Evolutionary conservation across 2,329 filamentous ascomycete species (phyloP).

Genomic region (Alternaria rosae): DNA sequence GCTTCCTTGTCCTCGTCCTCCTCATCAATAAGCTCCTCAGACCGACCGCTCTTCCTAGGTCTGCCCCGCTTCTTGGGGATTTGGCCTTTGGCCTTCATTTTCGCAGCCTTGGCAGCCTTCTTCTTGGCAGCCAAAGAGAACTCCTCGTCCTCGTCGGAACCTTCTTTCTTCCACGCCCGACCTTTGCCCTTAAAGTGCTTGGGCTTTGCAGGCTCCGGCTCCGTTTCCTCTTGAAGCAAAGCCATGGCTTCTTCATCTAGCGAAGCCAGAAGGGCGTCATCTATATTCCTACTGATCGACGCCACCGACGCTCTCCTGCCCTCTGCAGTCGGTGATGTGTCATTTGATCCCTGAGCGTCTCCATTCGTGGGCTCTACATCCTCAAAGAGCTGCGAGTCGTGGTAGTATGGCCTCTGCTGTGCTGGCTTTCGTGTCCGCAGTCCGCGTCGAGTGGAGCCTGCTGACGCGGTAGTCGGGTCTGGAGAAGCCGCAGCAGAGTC

Average conservation of each 20-base stretch:
- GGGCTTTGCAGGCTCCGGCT: conserved; percentile 13
- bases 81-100: conserved; percentile 22
- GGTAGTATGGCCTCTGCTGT: conserved; percentile 46
- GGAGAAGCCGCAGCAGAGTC: conserved; percentile 29
- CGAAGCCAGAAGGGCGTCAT: conserved; percentile 14
- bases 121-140: conserved; percentile 33
- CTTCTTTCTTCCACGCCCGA: conserved; percentile 42
- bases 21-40: conserved; percentile 25
- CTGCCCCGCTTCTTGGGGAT: conserved; percentile 26
- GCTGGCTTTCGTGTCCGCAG: conserved; percentile 45
- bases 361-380: conserved; percentile 16
- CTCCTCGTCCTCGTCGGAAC: conserved; percentile 42
- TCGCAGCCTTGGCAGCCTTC: conserved; percentile 25
- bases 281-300: conserved; percentile 20
- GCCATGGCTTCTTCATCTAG: conserved; percentile 24
- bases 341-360: conserved; percentile 8
- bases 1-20: conserved; percentile 18
- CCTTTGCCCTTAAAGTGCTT: conserved; percentile 46
- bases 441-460: conserved; percentile 36
- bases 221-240: conserved; percentile 22
- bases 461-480: conserved; percentile 24
- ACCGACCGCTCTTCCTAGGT: conserved; percentile 30
- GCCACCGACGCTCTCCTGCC: conserved; percentile 23
- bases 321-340: conserved; percentile 8
- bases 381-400: conserved; percentile 44